Base-by-base conservation (phyloP, 2,329 filamentous ascomycete genomes). In the Hymenoscyphus infarciens region DNA sequence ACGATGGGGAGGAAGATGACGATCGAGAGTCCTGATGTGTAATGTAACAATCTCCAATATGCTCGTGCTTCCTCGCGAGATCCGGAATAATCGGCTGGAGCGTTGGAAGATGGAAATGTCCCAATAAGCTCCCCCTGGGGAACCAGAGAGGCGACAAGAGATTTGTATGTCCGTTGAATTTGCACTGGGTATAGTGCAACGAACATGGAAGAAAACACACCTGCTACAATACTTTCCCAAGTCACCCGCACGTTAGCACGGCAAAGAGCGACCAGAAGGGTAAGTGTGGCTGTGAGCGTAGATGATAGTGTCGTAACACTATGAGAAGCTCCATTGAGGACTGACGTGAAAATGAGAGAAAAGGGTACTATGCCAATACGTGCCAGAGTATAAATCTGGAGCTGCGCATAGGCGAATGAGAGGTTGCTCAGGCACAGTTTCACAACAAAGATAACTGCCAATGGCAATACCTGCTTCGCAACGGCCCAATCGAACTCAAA, bases 391-490 rank as follows among this genome's bases (percentile, higher is more conserved):
- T 83, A 84, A 59, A 82, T 80, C 25, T 80, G 77, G 13, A 82
- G 76, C 58, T 79, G 77, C 15, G 80, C 78, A 64, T 83, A 83
- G 60, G 81, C 80, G 65, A 82, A 83, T 3, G 81, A 82, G 61
- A 83, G 76, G 70, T 83, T 84, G 67, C 80, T 82, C 19, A 83
- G 75, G 16, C 81, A 73, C 33, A 83, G 75, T 67, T 81, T 83
- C 31, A 77, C 75, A 29, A 82, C 74, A 63, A 80, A 83, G 57
- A 83, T 76, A 13, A 81, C 70, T 0, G 81, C 79, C 8, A 82
- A 70, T 13, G 80, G 81, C 1, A 83, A 70, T 22, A 80, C 78
- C 61, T 79, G 77, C 63, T 77, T 78, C 0, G 77, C 80, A n/a
- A 79, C 75, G 45, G 74, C 70, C 63, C 73, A 74, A 61, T 83